Evolutionary conservation across 75 land plant species (phyloP), one percentile per base, ranked within the genome.

Genomic region (Sequoia sempervirens): DNA sequence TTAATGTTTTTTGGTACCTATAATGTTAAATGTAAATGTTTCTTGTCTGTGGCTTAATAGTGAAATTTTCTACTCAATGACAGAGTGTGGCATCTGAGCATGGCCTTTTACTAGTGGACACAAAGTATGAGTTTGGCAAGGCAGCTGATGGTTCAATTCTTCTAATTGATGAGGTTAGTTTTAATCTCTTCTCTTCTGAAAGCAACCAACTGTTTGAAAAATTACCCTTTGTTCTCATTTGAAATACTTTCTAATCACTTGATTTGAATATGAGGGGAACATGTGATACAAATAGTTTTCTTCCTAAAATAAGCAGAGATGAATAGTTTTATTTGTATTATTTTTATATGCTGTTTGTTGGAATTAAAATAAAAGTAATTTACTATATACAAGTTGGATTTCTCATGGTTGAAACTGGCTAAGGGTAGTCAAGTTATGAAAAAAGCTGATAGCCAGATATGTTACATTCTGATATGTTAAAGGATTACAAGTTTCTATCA

Each of bases 101-200:
- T 90, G 99, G 99, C 45, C 75, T 98, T 52, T 88, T 98, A 74
- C 84, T 98, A 73, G 99, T 98, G 40, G 99, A 98, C 87, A 98
- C 99, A 3, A 98, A 98, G 85, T 98, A 98, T 87, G 99, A 98
- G 85, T 98, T 98, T 91, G 99, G 99, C 78, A 98, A 98, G 89
- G 90, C 87, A 75, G 36, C 83, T 61, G 96, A 98, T 96, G 99
- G 98, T 26, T 79, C 92, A 20, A 92, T 98, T 69, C 88, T 93
- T 75, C 85, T 98, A 79, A 89, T 98, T 85, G 99, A 98, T 84
- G 99, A 98, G 99, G 99, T 98, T 73, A 66, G 83, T 11, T 75
- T 36, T 83, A 18, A 7, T 4, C 32, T 45, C 23, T 47, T 78
- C 9, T 8, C 23, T 43, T 43, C 82, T 66, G 30, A 56, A 34